Base-by-base conservation (phyloP, 345 rosid species). In the Gossypium longicalyx region DNA sequence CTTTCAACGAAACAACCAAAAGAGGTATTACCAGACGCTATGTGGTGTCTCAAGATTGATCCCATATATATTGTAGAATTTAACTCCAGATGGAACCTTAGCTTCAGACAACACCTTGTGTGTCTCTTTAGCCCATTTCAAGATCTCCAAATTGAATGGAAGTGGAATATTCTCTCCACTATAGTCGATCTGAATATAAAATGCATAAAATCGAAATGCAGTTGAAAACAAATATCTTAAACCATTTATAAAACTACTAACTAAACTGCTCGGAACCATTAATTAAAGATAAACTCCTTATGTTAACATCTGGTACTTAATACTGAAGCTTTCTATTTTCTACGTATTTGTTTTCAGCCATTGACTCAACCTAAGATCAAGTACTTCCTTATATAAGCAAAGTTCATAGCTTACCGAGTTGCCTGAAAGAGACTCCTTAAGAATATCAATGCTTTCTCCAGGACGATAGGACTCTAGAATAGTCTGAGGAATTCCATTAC, bases 41-140 rank as follows among this genome's bases (percentile, higher is more conserved):
- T 92, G 98, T 9, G 98, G 98, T 54, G 98, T 92, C 77, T 85
- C 97, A 60, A 91, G 83, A 83, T 83, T 83, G 67, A 81, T 91
- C n/a, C 90, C 98, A 76, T 94, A 94, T 67, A 94, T 89, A 72
- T 92, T 94, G 85, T 91, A 94, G 83, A 94, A 94, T 85, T 91
- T 92, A 70, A 94, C 98, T 84, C 84, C 70, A 25, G 89, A 8
- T 51, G 98, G 97, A 83, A 94, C 86, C 82, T 91, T 89, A 53
- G 98, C 95, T 60, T 64, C 66, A 59, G 78, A 72, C 49, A 92
- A 77, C 45, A 92, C 67, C 80, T 57, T 77, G 66, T 70, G 80
- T 38, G 97, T 94, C 80, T 94, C 88, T 1, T 88, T 70, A 67
- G 97, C 91, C 98, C 95, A 92, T 74, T 88, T 90, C 87, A 94